phyloP scores from a whole-genome alignment of 2,329 filamentous ascomycete species.

The Calycina herbarum region DNA sequence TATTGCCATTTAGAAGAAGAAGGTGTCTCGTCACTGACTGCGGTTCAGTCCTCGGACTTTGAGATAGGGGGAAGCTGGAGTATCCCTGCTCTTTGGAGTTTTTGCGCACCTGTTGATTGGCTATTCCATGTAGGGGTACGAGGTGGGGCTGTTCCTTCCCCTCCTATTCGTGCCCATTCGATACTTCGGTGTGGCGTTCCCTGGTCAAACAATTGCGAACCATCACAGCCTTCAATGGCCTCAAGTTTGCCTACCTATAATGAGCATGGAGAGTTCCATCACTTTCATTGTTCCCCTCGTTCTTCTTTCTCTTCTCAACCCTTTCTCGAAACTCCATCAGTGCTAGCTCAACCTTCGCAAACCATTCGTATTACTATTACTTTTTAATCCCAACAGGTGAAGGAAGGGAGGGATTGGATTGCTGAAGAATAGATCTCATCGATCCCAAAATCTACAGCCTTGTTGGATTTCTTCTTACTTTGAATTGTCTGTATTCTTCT shows the following conservation, averaged over 20 bases:
- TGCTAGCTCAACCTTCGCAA: too few relatives aligned
- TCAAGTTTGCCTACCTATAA: background rate
- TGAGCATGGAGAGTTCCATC: background rate
- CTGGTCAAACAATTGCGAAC: background rate
- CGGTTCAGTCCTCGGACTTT: too few relatives aligned
- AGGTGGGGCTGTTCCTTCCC: background rate
- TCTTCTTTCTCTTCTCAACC: background rate
- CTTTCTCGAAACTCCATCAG: too few relatives aligned
- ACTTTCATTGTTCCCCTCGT: background rate
- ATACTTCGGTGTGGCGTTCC: background rate
- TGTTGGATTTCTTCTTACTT: background rate
- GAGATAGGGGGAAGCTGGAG: background rate
- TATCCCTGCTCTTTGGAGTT: background rate
- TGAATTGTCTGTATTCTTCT: background rate
- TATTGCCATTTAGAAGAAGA: too few relatives aligned
- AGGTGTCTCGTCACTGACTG: too few relatives aligned
- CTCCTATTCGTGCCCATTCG: background rate
- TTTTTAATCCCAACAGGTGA: too few relatives aligned
- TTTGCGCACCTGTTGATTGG: slow-evolving; percentile 2
- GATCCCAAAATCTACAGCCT: too few relatives aligned
- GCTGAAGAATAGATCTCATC: too few relatives aligned
- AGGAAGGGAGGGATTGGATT: too few relatives aligned
- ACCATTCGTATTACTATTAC: too few relatives aligned
- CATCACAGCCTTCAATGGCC: background rate
- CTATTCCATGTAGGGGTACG: background rate